Percentiles rank a stretch among this genome's conserved stretches.
Evolutionary conservation across 306 rosid genomes (phyloP).

Genomic region (Dryas drummondii): DNA sequence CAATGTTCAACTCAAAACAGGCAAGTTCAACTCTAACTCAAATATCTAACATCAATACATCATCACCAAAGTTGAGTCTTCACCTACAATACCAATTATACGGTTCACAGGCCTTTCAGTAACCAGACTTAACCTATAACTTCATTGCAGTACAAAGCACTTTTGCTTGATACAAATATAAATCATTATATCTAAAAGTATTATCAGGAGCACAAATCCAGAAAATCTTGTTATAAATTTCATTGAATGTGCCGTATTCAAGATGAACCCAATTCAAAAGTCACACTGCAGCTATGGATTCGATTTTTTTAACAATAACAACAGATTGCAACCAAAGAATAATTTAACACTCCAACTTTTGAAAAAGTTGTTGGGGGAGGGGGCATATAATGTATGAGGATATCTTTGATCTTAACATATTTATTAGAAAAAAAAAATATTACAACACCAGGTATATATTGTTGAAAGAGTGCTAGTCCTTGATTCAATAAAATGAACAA

Average conservation of each 20-base stretch:
- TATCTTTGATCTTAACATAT: no score
- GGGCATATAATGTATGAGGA: no score
- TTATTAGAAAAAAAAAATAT: no score
- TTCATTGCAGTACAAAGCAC: background rate
- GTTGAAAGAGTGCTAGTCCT: no score
- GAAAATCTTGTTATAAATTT: background rate
- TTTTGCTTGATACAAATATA: background rate
- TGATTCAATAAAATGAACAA: no score
- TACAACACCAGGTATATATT: no score
- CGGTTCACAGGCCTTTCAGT: background rate
- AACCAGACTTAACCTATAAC: background rate
- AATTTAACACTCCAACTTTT: no score
- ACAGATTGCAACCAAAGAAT: background rate
- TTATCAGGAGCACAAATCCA: background rate
- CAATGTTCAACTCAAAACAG: background rate
- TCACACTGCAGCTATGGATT: background rate
- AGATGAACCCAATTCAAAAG: background rate
- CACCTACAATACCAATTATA: background rate
- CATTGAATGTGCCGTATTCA: background rate
- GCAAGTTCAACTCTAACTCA: constrained; percentile 1
- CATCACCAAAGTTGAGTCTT: background rate
- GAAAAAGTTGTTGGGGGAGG: no score
- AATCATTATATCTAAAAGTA: background rate
- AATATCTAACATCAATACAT: background rate
- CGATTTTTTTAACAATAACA: background rate